A percentile compares a stretch with the other conserved stretches of the same genome.
These are phyloP conservation scores for Cardamine occulta DNA, from an alignment of 345 rosid genomes.

Conservation along the genomic window DNA sequence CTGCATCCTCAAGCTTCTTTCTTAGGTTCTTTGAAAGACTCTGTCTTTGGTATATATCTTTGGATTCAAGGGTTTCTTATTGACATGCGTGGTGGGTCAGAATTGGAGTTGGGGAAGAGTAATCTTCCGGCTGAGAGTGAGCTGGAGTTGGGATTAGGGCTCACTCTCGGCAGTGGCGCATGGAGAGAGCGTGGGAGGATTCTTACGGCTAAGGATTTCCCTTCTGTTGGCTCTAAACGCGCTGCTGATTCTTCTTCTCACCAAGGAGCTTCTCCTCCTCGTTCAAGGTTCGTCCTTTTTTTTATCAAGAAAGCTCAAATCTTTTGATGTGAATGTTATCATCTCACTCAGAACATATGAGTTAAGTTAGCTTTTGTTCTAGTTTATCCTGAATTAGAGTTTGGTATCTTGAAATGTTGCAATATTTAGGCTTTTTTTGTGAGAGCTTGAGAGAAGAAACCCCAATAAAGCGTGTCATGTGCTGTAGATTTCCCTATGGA, in stretches of 20 bases:
- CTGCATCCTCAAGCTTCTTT: conserved; percentile 14
- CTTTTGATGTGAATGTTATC: conserved; percentile 21
- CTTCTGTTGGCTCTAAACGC: conserved; percentile 69
- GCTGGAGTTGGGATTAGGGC: conserved; percentile 70
- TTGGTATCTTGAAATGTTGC: background rate
- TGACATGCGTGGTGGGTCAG: conserved; percentile 54
- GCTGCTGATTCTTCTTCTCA: conserved; percentile 67
- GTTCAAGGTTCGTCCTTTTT: conserved; percentile 50
- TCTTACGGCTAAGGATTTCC: conserved; percentile 77
- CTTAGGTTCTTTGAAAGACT: conserved; percentile 7
- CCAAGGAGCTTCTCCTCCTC: conserved; percentile 66
- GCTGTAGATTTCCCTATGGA: background rate
- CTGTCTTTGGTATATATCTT: background rate
- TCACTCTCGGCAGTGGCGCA: conserved; percentile 60
- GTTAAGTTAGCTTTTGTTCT: conserved; percentile 1
- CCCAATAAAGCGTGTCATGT: background rate
- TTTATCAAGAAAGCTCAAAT: conserved; percentile 1
- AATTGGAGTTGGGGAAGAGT: conserved; percentile 47
- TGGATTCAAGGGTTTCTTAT: background rate
- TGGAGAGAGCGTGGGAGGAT: conserved; percentile 81
- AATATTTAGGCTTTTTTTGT: background rate
- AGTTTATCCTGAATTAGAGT: conserved; percentile 2
- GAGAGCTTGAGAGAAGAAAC: background rate
- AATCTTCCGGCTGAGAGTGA: conserved; percentile 50
- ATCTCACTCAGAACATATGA: background rate